Evolutionary conservation across 371 early-diverging fungal genomes (phyloP).

Genomic region (Thermomucor indicae-seudaticae): DNA sequence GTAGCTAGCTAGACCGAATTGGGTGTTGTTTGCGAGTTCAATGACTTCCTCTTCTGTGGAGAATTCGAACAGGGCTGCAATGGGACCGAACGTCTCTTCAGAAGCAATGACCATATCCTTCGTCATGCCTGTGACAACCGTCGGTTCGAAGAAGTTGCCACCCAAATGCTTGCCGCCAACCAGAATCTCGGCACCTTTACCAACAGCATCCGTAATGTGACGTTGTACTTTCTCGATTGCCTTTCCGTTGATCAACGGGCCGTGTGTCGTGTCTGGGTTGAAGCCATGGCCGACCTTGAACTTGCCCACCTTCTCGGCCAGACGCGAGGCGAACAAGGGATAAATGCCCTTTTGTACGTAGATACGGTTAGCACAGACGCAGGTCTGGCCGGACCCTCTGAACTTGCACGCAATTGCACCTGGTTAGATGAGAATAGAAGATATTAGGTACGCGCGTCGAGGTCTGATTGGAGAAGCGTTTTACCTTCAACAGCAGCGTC

Average conservation of each 20-base stretch:
- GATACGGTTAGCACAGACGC: slow-evolving; percentile 84
- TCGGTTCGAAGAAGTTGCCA: slow-evolving; percentile 72
- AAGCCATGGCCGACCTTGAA: slow-evolving; percentile 80
- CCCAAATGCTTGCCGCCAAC: slow-evolving; percentile 52
- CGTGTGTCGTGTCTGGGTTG: slow-evolving; percentile 56
- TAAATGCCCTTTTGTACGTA: slow-evolving; percentile 78
- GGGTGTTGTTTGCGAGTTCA: slow-evolving; percentile 65
- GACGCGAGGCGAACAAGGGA: slow-evolving; percentile 57
- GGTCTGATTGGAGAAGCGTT: background rate
- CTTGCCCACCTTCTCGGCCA: slow-evolving; percentile 51
- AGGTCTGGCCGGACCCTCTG: slow-evolving; percentile 85
- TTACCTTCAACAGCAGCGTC: slow-evolving; percentile 57
- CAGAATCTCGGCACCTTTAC: slow-evolving; percentile 62
- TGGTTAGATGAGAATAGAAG: slow-evolving; percentile 3
- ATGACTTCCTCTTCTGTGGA: slow-evolving; percentile 70
- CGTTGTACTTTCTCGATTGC: slow-evolving; percentile 67
- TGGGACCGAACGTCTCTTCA: slow-evolving; percentile 83
- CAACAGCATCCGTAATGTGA: slow-evolving; percentile 69
- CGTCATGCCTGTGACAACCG: slow-evolving; percentile 61
- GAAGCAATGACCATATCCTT: slow-evolving; percentile 54
- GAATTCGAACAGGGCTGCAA: slow-evolving; percentile 69
- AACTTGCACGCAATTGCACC: slow-evolving; percentile 72
- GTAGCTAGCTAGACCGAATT: slow-evolving; percentile 82
- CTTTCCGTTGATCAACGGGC: slow-evolving; percentile 74
- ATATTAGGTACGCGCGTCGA: too few relatives aligned